Conservation (phyloP, 768 basidiomycete species). For the Hericium coralloides region DNA sequence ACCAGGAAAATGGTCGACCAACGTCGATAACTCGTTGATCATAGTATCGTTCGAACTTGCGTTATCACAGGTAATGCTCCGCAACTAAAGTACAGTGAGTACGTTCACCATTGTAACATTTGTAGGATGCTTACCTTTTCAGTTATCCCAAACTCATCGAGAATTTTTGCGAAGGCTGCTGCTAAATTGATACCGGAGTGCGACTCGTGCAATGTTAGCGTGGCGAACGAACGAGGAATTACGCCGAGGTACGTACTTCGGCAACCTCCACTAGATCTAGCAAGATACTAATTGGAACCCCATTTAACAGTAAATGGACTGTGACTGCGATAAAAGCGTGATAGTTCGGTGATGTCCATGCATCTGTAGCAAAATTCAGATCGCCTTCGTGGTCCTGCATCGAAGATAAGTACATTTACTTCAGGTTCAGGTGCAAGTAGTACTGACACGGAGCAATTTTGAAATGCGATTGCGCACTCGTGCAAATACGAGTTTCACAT, state of each 20-base stretch:
- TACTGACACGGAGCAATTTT: conserved; percentile 10
- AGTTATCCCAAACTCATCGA: conserved; percentile 19
- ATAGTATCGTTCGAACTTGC: conserved; percentile 27
- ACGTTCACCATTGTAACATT: background rate
- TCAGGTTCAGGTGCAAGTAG: background rate
- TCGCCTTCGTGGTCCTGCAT: conserved; percentile 21
- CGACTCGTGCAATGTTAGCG: conserved; percentile 3
- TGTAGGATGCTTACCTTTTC: conserved; percentile 19
- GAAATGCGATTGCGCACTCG: conserved; percentile 14
- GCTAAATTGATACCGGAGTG: conserved; percentile 25
- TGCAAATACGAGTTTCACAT: conserved; percentile 24
- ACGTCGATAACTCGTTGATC: conserved; percentile 18
- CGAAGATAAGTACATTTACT: background rate
- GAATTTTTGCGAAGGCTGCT: conserved; percentile 13
- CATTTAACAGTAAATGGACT: conserved; percentile 26
- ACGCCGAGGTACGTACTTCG: conserved; percentile 6
- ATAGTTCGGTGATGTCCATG: conserved; percentile 31
- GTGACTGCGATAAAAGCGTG: conserved; percentile 22
- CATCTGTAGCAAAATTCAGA: conserved; percentile 27
- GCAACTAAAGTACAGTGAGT: conserved; percentile 14
- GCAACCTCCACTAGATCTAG: conserved; percentile 32
- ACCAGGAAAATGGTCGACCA: conserved; percentile 18
- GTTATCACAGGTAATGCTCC: conserved; percentile 29
- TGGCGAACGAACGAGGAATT: background rate
- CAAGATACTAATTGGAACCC: conserved; percentile 18